Conservation (phyloP, 1,284 basidiomycete genomes). For the Apiotrichum sp. region DNA sequence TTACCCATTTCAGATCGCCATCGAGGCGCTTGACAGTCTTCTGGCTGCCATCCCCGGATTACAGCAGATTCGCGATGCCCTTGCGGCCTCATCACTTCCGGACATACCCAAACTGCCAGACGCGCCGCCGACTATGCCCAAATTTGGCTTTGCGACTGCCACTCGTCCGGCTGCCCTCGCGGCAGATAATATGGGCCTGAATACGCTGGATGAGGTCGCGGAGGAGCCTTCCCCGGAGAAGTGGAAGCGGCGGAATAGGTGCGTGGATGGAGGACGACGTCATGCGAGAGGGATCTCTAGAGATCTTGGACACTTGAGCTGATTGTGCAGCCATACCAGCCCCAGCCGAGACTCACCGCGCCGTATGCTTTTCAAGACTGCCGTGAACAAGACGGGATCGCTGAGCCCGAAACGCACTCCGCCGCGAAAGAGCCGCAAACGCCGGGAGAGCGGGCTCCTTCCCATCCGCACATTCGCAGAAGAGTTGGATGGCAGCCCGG, state of each 20-base stretch:
- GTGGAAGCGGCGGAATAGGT: not conserved
- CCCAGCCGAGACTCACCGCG: not conserved
- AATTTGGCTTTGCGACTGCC: conserved; percentile 8
- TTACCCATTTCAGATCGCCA: not conserved
- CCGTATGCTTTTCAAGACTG: not conserved
- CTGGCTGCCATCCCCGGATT: conserved; percentile 10
- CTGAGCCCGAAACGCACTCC: conserved; percentile 1
- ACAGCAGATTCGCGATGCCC: conserved; percentile 2
- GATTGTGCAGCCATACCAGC: not conserved
- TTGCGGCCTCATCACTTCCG: not conserved
- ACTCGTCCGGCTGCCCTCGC: conserved; percentile 11
- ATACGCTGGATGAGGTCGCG: not conserved
- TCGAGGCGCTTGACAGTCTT: conserved; percentile 7
- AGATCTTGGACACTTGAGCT: too few relatives aligned
- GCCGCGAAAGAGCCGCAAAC: not conserved
- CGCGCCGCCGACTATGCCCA: not conserved
- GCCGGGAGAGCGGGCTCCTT: conserved; percentile 9
- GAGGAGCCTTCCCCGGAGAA: conserved; percentile 1
- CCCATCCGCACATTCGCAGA: not conserved
- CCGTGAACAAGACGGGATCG: not conserved
- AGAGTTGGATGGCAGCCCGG: not conserved
- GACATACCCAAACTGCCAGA: too few relatives aligned
- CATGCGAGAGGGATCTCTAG: too few relatives aligned
- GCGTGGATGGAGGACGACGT: not conserved
- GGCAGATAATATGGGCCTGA: not conserved